Percentiles rank a stretch among this genome's conserved stretches.
These are phyloP conservation scores for Vaccinium darrowii DNA, from an alignment of 148 eudicot species.

Conservation along the genomic window DNA sequence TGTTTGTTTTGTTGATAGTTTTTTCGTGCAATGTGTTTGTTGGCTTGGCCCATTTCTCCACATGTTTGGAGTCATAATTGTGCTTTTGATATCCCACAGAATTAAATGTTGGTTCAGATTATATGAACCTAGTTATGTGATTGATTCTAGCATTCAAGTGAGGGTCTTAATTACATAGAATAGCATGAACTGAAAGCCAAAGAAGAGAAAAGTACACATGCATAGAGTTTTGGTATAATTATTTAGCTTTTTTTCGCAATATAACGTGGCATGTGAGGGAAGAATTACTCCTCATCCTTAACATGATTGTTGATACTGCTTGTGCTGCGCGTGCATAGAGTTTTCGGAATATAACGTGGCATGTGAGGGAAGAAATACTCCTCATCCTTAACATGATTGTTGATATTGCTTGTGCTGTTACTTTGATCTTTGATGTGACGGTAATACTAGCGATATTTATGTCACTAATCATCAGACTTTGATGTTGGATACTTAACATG, in stretches of 20 bases:
- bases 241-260: too few relatives aligned
- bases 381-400: neutral
- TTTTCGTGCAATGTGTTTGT: too few relatives aligned
- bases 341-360: neutral
- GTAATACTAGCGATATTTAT: neutral
- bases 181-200: neutral
- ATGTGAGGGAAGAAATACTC: neutral
- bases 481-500: neutral
- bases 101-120: neutral
- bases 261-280: too few relatives aligned
- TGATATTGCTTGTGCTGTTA: neutral
- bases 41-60: too few relatives aligned
- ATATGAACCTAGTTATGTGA: neutral
- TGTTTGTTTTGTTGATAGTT: too few relatives aligned
- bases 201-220: neutral
- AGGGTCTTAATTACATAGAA: neutral
- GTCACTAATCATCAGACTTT: neutral
- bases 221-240: too few relatives aligned
- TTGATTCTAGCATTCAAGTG: neutral
- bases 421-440: neutral
- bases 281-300: too few relatives aligned
- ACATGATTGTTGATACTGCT: too few relatives aligned
- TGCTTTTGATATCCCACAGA: neutral
- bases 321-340: neutral
- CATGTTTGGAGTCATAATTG: neutral